Evolutionary conservation across 345 rosid genomes (phyloP), one percentile per base, ranked within the genome.

Genomic region (Eucalyptus pauciflora): DNA sequence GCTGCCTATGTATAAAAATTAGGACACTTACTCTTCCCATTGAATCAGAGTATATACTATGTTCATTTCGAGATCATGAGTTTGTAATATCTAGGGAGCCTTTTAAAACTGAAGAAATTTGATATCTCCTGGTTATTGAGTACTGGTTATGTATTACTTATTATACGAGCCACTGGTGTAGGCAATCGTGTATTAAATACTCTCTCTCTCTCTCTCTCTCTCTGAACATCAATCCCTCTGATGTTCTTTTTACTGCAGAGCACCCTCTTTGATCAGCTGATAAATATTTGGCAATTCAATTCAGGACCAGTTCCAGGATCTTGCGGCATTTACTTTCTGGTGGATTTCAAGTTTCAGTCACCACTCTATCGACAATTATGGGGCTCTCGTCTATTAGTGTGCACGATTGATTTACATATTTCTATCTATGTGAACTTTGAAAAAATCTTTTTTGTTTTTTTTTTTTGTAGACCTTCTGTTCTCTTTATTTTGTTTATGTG

Each of bases 321-420:
- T 86, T 95, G 97, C 89, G 95, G 90, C 90, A 93, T 96, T 87
- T 90, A 94, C 89, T 95, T 96, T 90, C 87, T 93, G 86, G 99
- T 96, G 48, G 99, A 95, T 91, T 97, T 96, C 92, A 96, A 97
- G 93, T 95, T 97, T 89, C 96, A 93, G 87, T 97, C 99, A 13
- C 98, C 99, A 37, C 94, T 96, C 86, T 96, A 97, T 93, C 94
- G 97, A 87, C 98, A 96, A 98, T 98, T 96, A 94, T 86, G 81
- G n/a, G 2, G 49, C 87, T 50, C 83, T 24, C 29, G 6, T 10
- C 62, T 58, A 2, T 58, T 24, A 24, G 62, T 10, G 6, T 58
- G 10, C 2, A 58, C 3, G 0, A 58, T 5, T 24, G 13, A 69
- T 29, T 46, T 85, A 7, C 50, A 8, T 46, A 7, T n/a, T 22